Evolutionary conservation across 768 basidiomycete species (phyloP), one percentile per base, ranked within the genome.

Genomic region (Obba rivulosa): DNA sequence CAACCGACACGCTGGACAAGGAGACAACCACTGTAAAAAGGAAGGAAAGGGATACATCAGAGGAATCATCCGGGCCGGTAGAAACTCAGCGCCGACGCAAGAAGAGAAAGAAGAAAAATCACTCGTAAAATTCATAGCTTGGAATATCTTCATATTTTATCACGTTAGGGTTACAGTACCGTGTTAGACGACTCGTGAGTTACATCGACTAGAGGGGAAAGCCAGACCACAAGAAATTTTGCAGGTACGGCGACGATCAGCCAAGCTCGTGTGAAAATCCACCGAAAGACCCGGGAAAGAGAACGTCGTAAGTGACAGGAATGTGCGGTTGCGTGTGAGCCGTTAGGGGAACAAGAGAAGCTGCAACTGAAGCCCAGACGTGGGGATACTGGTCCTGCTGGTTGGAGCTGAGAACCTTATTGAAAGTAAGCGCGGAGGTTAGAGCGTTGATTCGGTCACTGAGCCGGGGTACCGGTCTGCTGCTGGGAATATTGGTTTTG

Each of bases 401-500:
- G 28, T 31, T 13, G 28, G 13, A 31, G 28, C 28, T 31, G 28
- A 31, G 28, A 31, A 13, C 28, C 28, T 31, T 31, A 13, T 31
- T 16, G 49, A 43, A 43, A 53, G 45, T 50, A 41, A 50, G 52
- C 46, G 41, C 25, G 42, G 34, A 11, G 9, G 31, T 47, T 41
- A 37, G 50, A 55, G 37, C n/a, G 48, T 53, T 35, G 52, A 43
- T 45, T 49, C 46, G 44, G 50, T 61, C 63, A 71, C 57, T 68
- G 61, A 34, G 68, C 51, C 28, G 69, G 65, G n/a, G 70, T 66
- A 61, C 66, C 74, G 64, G 76, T 63, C 67, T 81, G 82, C 69
- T 86, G 83, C 66, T 89, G 87, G 54, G 83, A 75, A 62, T 90
- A 91, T 76, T 90, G 88, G 66, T 79, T 80, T 72, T 91, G 88